Percentiles rank a stretch among this genome's conserved stretches.
Conservation (phyloP, 345 rosid genomes). For the Brassica napus region DNA sequence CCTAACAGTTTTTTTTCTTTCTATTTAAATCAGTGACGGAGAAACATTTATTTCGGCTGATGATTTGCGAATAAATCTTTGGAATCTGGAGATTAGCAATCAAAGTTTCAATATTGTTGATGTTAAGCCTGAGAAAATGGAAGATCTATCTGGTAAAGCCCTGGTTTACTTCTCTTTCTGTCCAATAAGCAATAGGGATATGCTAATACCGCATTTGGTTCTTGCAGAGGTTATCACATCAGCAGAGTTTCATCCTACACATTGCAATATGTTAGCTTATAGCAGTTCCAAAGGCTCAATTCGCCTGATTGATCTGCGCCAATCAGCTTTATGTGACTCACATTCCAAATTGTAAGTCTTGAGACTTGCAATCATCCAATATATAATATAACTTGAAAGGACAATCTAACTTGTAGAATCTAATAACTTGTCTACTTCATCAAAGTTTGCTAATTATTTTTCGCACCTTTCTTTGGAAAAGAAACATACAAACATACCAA, state of each 20-base stretch:
- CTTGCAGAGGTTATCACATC: slow-evolving; percentile 98
- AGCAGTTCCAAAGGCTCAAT: slow-evolving; percentile 99
- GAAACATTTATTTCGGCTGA: slow-evolving; percentile 98
- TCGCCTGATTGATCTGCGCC: slow-evolving; percentile 96
- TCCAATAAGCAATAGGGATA: too few relatives aligned
- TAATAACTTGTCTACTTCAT: too few relatives aligned
- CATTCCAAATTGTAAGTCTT: slow-evolving; percentile 87
- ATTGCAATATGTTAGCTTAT: slow-evolving; percentile 60
- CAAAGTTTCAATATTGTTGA: slow-evolving; percentile 97
- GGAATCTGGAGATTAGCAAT: slow-evolving; percentile 97
- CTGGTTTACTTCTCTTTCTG: not conserved
- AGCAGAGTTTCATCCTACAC: slow-evolving; percentile 94
- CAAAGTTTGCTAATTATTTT: too few relatives aligned
- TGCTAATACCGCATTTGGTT: not conserved
- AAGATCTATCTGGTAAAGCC: slow-evolving; percentile 88
- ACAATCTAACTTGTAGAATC: too few relatives aligned
- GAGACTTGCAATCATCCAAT: not conserved
- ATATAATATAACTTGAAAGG: too few relatives aligned
- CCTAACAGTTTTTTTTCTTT: not conserved
- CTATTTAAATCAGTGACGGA: slow-evolving; percentile 59
- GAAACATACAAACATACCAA: not conserved
- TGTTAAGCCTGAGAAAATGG: slow-evolving; percentile 99
- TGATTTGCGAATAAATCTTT: slow-evolving; percentile 93
- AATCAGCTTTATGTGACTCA: slow-evolving; percentile 93
- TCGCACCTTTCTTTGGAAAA: not conserved